Base-by-base conservation (phyloP, 805 yeast species). In the Hanseniaspora valbyensis region DNA sequence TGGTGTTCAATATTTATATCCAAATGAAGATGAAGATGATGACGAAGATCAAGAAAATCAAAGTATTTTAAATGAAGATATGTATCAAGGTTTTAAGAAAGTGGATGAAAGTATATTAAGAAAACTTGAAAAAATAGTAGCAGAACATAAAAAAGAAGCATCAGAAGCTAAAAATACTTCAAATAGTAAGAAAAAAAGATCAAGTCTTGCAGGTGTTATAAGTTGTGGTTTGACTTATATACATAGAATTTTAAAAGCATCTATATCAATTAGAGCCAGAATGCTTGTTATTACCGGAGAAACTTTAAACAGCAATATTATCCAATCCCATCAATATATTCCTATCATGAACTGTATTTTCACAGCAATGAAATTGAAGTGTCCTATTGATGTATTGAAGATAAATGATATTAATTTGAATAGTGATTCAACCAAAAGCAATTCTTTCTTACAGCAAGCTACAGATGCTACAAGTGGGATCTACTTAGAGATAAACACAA, bases 321-420 rank as follows among this genome's bases (percentile, higher is more conserved):
- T 86, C 58, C 80, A 78, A 51, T 78, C 87, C 4, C 70, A 86
- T 48, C 86, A 85, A 52, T 94, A 92, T 63, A 85, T 90, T 40
- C 84, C 96, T 4, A 80, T 87, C 40, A 92, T 92, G 97, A 92
- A 92, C 65, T 75, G 92, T 53, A 90, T 92, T 28, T 92, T 92
- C 67, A 90, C 96, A 0, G 95, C 97, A 0, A 96, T 92, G 57
- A 90, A 89, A 64, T 76, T 83, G 83, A 81, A 80, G 58, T 77
- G 89, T 16, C 83, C 96, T 2, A 79, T 92, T 21, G 97, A 92
- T 64, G 89, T 89, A 12, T 90, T 95, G 54, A 88, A 89, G 59
- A 68, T 92, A 26, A 48, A 48, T 16, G 51, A 48, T 22, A 19
- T 28, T 9, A 39, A 39, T 16, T n/a, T 39, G 21, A 82, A 82